phyloP scores from a whole-genome alignment of 345 rosid species.

The Acer saccharum region DNA sequence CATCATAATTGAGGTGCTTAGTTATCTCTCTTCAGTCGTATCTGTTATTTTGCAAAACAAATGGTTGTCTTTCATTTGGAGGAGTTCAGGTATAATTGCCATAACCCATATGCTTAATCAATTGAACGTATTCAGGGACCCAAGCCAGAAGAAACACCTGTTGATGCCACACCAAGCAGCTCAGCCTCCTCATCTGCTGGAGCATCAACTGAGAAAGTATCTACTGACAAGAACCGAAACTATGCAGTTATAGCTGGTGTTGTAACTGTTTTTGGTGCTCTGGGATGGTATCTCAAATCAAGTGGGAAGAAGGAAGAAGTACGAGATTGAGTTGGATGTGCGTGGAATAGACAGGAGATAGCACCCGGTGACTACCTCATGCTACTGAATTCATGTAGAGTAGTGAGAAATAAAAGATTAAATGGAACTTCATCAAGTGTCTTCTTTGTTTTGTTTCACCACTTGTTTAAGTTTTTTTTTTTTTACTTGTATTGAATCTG shows the following conservation, averaged over 20 bases:
- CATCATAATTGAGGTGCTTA: neutral
- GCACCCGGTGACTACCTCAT: neutral
- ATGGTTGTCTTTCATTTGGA: neutral
- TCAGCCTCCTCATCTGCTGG: conserved; percentile 45
- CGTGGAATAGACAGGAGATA: neutral
- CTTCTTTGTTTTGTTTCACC: neutral
- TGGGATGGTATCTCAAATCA: conserved; percentile 89
- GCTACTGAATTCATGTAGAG: neutral
- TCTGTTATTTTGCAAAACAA: too few relatives aligned
- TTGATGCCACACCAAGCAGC: conserved; percentile 37
- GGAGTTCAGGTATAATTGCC: neutral
- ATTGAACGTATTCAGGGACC: conserved; percentile 55
- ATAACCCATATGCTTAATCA: neutral
- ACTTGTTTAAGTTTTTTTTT: too few relatives aligned
- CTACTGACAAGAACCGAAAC: conserved; percentile 73
- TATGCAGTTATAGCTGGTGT: conserved; percentile 85
- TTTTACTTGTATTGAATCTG: neutral
- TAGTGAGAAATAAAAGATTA: conserved; percentile 16
- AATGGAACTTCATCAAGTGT: conserved; percentile 2
- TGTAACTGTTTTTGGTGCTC: conserved; percentile 56
- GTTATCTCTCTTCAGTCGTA: neutral
- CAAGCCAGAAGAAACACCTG: conserved; percentile 59
- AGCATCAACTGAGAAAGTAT: conserved; percentile 57
- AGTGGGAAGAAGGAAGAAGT: conserved; percentile 71
- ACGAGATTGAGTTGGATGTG: conserved; percentile 46